Base-by-base conservation (phyloP, 75 land plant species). In the Sequoiadendron giganteum region DNA sequence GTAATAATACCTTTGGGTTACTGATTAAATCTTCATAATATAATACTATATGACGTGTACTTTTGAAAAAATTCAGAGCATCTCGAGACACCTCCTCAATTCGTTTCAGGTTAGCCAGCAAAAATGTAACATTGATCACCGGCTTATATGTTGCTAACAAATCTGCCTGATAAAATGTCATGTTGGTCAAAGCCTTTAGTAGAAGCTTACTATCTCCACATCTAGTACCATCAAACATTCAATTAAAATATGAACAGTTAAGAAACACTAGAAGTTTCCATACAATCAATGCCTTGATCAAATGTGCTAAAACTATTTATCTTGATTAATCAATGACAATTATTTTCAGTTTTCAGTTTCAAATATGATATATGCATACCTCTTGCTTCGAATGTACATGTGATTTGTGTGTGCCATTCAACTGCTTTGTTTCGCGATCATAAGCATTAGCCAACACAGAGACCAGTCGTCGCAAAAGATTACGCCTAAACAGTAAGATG, bases 351-450 rank as follows among this genome's bases (percentile, higher is more conserved):
- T 80, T 40, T 6, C 11, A 18, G n/a, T 55, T 85, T 85, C 28
- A n/a, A 30, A 85, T 58, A 78, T 38, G 7, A 39, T 38, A 38
- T 7, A 88, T 43, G 28, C 32, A 86, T 45, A 93, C 94, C 94
- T 92, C 94, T 87, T 93, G 77, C 45, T 78, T 84, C 38, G 94
- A 92, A 72, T 93, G 94, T 7, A 93, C 94, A 87, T 93, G 94
- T 9, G 94, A 86, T 52, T 90, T 90, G 58, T 93, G 94, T 14
- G 94, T 93, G 19, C 93, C 94, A 90, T 93, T 92, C 38, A 92
- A 52, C n/a, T 55, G 91, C 90, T 92, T 93, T 30, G 86, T 85
- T 30, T 80, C 55, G 76, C 91, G 78, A 75, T 93, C 94, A 85
- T 93, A 88, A 58, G 88, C 88, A 90, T 93, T 93, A 21, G 91